phyloP scores from a whole-genome alignment of 148 eudicot genomes.

The Cornus controversa region DNA sequence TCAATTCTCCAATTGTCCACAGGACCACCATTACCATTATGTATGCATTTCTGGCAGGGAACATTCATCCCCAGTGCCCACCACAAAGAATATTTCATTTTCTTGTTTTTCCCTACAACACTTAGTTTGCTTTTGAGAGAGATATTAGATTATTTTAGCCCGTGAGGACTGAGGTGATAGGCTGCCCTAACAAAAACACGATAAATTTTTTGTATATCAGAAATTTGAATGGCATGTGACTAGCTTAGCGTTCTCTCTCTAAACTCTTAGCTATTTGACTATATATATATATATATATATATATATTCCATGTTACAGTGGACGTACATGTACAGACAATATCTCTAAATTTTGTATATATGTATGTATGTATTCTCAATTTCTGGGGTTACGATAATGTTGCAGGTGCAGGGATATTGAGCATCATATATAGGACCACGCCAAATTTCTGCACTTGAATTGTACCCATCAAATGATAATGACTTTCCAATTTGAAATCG shows the following conservation, averaged over 20 bases:
- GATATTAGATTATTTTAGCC: too few relatives aligned
- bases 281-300: too few relatives aligned
- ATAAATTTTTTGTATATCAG: background rate
- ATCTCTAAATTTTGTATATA: too few relatives aligned
- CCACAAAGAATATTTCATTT: too few relatives aligned
- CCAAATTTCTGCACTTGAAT: constrained; percentile 22
- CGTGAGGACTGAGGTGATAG: too few relatives aligned
- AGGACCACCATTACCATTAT: too few relatives aligned
- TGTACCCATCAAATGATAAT: constrained; percentile 38
- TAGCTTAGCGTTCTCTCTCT: background rate
- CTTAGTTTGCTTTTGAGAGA: too few relatives aligned
- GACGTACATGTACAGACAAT: background rate
- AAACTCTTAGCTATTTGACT: background rate
- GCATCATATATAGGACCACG: constrained; percentile 14
- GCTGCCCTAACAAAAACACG: too few relatives aligned
- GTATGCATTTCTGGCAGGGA: too few relatives aligned
- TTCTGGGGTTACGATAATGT: constrained; percentile 11
- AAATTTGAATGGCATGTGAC: background rate
- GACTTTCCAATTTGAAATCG: constrained; percentile 21
- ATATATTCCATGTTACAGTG: background rate
- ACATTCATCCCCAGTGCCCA: too few relatives aligned
- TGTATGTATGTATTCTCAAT: background rate
- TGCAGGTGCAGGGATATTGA: background rate
- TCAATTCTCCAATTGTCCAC: too few relatives aligned
- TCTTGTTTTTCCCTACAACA: too few relatives aligned